phyloP scores from a whole-genome alignment of 163 green algal genomes.

The Chloromonas sp. region DNA sequence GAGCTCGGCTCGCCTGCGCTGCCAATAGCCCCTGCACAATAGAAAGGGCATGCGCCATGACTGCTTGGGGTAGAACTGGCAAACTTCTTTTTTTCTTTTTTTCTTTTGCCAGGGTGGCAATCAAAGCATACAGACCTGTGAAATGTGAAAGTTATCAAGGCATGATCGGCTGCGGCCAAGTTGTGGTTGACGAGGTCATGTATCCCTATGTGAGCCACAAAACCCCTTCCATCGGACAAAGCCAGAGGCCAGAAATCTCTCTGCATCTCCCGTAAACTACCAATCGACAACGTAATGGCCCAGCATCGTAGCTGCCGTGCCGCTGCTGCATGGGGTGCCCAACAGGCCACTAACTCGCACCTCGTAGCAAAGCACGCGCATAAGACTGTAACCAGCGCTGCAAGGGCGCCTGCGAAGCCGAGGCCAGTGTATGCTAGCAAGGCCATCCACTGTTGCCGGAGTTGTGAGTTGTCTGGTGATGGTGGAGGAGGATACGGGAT shows the following conservation, averaged over 20 bases:
- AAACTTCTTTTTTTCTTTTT: no score
- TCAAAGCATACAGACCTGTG: no score
- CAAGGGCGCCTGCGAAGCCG: background rate
- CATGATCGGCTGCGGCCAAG: no score
- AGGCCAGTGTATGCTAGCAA: background rate
- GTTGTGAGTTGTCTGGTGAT: background rate
- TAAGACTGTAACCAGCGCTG: background rate
- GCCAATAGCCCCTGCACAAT: no score
- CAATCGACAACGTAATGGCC: background rate
- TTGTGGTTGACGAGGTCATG: no score
- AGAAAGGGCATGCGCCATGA: no score
- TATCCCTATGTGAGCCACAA: no score
- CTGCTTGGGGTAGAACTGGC: no score
- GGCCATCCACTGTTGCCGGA: background rate
- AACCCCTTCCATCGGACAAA: background rate
- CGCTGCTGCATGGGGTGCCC: background rate
- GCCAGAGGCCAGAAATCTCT: background rate
- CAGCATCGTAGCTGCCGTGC: background rate
- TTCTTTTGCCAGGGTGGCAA: no score
- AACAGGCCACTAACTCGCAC: background rate
- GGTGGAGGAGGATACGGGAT: background rate
- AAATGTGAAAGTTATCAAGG: no score
- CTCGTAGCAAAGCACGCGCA: background rate
- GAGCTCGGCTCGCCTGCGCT: no score
- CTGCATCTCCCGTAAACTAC: background rate